Evolutionary conservation across 2,329 filamentous ascomycete species (phyloP).

Genomic region (Pseudodiploospora longispora): DNA sequence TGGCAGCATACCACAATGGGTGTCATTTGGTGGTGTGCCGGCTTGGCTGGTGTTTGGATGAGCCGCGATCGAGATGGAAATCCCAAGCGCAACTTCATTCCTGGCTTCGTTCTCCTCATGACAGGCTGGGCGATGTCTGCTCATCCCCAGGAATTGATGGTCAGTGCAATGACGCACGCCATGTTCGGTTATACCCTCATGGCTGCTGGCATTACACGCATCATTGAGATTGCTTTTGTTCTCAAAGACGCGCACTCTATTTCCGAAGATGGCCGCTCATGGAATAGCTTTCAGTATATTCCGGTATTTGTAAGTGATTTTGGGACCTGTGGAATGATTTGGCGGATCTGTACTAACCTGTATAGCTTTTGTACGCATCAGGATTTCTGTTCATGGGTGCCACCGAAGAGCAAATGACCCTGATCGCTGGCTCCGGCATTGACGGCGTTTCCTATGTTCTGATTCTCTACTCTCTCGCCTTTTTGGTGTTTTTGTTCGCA

Average conservation of each 20-base stretch:
- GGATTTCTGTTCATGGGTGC: constrained; percentile 97
- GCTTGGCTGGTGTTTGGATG: constrained; percentile 85
- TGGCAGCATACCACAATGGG: constrained; percentile 99
- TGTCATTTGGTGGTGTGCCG: constrained; percentile 96
- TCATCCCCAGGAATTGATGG: constrained; percentile 74
- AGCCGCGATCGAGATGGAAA: constrained; percentile 74
- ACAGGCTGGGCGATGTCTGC: constrained; percentile 95
- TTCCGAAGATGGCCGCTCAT: constrained; percentile 58
- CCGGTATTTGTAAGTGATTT: constrained; percentile 45
- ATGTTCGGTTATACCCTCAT: constrained; percentile 95
- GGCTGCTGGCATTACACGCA: constrained; percentile 73
- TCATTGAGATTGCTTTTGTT: constrained; percentile 88
- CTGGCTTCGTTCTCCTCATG: constrained; percentile 80
- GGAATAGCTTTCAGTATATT: constrained; percentile 52
- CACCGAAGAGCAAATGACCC: constrained; percentile 88
- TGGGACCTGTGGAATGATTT: neutral
- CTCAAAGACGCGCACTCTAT: constrained; percentile 62
- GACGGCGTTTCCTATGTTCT: constrained; percentile 89
- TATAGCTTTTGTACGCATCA: constrained; percentile 76
- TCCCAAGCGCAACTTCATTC: constrained; percentile 88
- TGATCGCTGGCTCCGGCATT: constrained; percentile 65
- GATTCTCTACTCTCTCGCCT: constrained; percentile 83
- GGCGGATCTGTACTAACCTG: constrained; percentile 7
- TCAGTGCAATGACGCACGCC: constrained; percentile 80
- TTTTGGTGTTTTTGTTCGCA: constrained; percentile 82